phyloP scores from a whole-genome alignment of 2,329 filamentous ascomycete species.

The Gnomoniopsis smithogilvyi region DNA sequence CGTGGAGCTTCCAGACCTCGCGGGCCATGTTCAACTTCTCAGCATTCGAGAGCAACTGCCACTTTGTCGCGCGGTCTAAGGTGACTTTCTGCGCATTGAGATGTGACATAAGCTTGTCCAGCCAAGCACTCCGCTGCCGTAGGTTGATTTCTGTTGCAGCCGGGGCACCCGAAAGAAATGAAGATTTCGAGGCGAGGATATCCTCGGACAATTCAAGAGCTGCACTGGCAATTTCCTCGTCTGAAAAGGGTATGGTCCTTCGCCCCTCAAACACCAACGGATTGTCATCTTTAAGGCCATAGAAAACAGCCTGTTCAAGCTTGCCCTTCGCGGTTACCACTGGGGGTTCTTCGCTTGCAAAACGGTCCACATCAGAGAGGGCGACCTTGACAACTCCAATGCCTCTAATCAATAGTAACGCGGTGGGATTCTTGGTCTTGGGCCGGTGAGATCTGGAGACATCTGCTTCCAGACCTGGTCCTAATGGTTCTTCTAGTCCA shows the following conservation, averaged over 20 bases:
- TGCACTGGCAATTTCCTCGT: conserved; percentile 70
- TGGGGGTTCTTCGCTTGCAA: conserved; percentile 55
- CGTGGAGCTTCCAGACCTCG: conserved; percentile 77
- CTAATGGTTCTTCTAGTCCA: conserved; percentile 58
- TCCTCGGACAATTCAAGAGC: conserved; percentile 77
- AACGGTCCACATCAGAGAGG: conserved; percentile 56
- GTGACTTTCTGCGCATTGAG: conserved; percentile 63
- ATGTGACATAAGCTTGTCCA: conserved; percentile 72
- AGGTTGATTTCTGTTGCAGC: conserved; percentile 81
- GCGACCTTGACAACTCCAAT: conserved; percentile 59
- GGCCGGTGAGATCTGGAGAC: conserved; percentile 48
- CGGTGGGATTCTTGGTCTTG: conserved; percentile 59
- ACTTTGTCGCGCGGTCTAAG: conserved; percentile 66
- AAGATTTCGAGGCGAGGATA: conserved; percentile 73
- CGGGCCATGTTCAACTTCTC: conserved; percentile 84
- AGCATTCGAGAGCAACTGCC: conserved; percentile 82
- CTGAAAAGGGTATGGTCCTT: conserved; percentile 62
- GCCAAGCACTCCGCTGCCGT: conserved; percentile 65
- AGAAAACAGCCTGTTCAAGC: conserved; percentile 93
- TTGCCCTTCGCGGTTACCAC: conserved; percentile 80
- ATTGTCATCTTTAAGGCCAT: conserved; percentile 75
- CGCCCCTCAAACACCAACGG: conserved; percentile 80
- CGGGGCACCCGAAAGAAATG: conserved; percentile 69
- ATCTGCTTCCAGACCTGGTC: conserved; percentile 34
- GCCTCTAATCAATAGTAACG: conserved; percentile 60